A percentile compares a stretch with the other conserved stretches of the same genome.
Evolutionary conservation across 306 rosid genomes (phyloP).

Genomic region (Rosa multiflora): DNA sequence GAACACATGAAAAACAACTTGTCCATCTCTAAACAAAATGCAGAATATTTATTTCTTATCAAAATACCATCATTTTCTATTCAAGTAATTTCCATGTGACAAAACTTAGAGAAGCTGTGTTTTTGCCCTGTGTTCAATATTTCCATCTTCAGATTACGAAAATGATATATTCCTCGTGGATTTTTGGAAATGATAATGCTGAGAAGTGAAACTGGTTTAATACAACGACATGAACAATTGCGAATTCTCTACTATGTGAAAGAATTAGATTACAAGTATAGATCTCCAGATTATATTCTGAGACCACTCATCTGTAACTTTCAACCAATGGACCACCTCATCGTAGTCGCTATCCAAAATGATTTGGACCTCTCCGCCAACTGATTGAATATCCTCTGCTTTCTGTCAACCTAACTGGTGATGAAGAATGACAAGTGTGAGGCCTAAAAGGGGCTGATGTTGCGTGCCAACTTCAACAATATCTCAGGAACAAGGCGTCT

Average conservation of each 20-base stretch:
- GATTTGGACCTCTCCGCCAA: background rate
- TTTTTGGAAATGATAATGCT: background rate
- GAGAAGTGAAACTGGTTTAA: background rate
- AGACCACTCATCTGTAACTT: background rate
- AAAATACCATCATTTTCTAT: too few species aligned
- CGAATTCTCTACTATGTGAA: background rate
- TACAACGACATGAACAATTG: background rate
- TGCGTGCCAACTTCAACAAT: conserved; percentile 61
- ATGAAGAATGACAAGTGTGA: background rate
- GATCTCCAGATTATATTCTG: background rate
- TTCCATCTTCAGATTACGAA: background rate
- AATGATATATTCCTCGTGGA: background rate
- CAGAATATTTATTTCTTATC: too few species aligned
- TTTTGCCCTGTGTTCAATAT: too few species aligned
- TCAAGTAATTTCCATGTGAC: too few species aligned
- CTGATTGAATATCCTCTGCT: background rate
- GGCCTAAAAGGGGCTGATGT: conserved; percentile 74
- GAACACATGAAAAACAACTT: too few species aligned
- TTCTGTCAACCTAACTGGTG: background rate
- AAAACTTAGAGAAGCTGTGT: too few species aligned
- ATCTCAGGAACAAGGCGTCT: conserved; percentile 81
- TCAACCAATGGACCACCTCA: background rate
- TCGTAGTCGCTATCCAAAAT: background rate
- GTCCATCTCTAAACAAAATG: too few species aligned
- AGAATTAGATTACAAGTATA: conserved; percentile 1